A percentile compares a stretch with the other conserved stretches of the same genome.
Evolutionary conservation across 2,329 filamentous ascomycete species (phyloP).

Genomic region (Verticillium longisporum): DNA sequence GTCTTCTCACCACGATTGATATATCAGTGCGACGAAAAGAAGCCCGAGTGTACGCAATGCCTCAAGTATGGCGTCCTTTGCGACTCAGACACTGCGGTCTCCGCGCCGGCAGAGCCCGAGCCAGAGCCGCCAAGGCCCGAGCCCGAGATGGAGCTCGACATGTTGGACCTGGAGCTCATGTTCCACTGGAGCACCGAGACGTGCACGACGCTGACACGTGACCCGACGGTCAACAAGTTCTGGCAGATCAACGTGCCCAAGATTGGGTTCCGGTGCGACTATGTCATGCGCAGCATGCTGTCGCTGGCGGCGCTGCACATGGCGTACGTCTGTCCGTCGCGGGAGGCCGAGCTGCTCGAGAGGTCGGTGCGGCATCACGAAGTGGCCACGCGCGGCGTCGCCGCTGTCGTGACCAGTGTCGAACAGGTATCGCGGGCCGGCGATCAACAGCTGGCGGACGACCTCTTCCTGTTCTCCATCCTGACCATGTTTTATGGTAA

Average conservation of each 20-base stretch:
- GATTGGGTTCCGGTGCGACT: conserved; percentile 38
- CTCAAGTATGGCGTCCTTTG: conserved; percentile 30
- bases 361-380: conserved; percentile 18
- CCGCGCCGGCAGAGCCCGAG: background rate
- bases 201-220: conserved; percentile 35
- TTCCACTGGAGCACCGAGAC: conserved; percentile 46
- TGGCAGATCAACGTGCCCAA: conserved; percentile 40
- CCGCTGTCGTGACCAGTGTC: conserved; percentile 15
- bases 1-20: conserved; percentile 6
- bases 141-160: conserved; percentile 18
- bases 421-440: background rate
- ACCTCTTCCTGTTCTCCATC: conserved; percentile 10
- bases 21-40: conserved; percentile 29
- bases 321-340: conserved; percentile 20
- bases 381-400: conserved; percentile 19
- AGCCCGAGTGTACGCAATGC: conserved; percentile 31
- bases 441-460: conserved; percentile 7
- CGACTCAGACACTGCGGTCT: conserved; percentile 19
- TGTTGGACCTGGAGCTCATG: conserved; percentile 42
- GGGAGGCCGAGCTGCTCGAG: conserved; percentile 6
- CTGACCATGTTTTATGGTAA: conserved; percentile 11
- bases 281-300: conserved; percentile 40
- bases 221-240: conserved; percentile 32
- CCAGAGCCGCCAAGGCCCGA: background rate
- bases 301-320: conserved; percentile 43